Evolutionary conservation across 1,284 basidiomycete genomes (phyloP), one percentile per base, ranked within the genome.

Genomic region (Cerrena zonata): DNA sequence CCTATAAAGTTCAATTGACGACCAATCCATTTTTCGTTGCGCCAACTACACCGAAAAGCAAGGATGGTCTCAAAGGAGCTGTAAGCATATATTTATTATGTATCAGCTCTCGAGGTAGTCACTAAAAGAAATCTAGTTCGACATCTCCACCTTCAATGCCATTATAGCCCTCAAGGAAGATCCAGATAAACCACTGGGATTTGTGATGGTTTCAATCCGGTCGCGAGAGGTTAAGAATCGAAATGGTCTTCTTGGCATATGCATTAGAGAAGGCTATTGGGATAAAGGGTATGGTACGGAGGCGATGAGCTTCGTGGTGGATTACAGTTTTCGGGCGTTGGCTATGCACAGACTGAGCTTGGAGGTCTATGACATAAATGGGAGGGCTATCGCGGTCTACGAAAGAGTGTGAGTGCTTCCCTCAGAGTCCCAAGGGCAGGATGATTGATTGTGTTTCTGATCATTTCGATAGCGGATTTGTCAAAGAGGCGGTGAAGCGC

Each of bases 381-480:
- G 36, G 21, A 27, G 51, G 30, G 57, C 57, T 4, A 18, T 56
- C 21, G 47, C 37, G 37, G 36, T 59, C 42, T 59, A 58, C 21
- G 49, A 47, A 45, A 58, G 56, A 30, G 45, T 56, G 57, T 58
- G 23, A 48, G 57, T 51, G 4, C 2, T 42, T 23, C 21, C 5
- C 13, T 11, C n/a, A 5, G 41, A 19, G 11, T 5, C 21, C 13
- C 24, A 22, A 23, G 21, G 18, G n/a, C n/a, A n/a, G n/a, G n/a
- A n/a, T n/a, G n/a, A n/a, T n/a, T n/a, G n/a, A n/a, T n/a, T n/a
- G n/a, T n/a, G n/a, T n/a, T n/a, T n/a, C n/a, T n/a, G n/a, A n/a
- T n/a, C n/a, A n/a, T n/a, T n/a, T n/a, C 7, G 40, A 4, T 50
- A 61, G 60, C n/a, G 59, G 57, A 1, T 61, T 61, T 40, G 50